Percentiles rank a stretch among this genome's conserved stretches.
Conservation (phyloP, 2,329 filamentous ascomycete species). For the Aureobasidium lini region DNA sequence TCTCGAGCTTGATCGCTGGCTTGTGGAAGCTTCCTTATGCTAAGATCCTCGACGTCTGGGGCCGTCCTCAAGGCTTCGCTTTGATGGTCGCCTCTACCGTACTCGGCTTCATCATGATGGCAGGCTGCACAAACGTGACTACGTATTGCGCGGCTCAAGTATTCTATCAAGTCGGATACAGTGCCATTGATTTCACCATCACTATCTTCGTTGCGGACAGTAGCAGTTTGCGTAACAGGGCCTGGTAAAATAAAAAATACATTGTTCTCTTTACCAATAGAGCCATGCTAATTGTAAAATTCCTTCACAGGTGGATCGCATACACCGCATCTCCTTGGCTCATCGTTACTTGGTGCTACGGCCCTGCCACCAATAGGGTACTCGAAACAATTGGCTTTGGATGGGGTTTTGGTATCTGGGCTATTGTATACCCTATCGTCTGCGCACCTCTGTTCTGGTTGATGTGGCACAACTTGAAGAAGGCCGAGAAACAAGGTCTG, state of each 20-base stretch:
- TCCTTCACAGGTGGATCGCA: constrained; percentile 24
- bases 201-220: constrained; percentile 29
- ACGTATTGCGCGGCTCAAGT: constrained; percentile 26
- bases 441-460: constrained; percentile 22
- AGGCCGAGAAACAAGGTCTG: constrained; percentile 24
- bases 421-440: constrained; percentile 24
- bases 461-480: constrained; percentile 22
- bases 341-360: constrained; percentile 24
- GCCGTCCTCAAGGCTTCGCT: constrained; percentile 33
- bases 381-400: constrained; percentile 21
- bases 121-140: constrained; percentile 22
- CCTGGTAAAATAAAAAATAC: too few species aligned
- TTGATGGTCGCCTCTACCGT: constrained; percentile 25
- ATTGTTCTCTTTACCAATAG: too few species aligned
- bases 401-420: constrained; percentile 27
- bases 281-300: too few species aligned
- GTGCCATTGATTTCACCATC: constrained; percentile 25
- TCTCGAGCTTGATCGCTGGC: constrained; percentile 31
- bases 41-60: constrained; percentile 36
- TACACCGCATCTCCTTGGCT: constrained; percentile 27
- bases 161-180: constrained; percentile 26
- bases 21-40: constrained; percentile 31
- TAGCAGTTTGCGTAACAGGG: constrained; percentile 25
- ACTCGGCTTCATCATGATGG: constrained; percentile 24
- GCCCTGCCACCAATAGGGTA: constrained; percentile 22